Conservation (phyloP, 345 rosid species). For the Carallia brachiata region DNA sequence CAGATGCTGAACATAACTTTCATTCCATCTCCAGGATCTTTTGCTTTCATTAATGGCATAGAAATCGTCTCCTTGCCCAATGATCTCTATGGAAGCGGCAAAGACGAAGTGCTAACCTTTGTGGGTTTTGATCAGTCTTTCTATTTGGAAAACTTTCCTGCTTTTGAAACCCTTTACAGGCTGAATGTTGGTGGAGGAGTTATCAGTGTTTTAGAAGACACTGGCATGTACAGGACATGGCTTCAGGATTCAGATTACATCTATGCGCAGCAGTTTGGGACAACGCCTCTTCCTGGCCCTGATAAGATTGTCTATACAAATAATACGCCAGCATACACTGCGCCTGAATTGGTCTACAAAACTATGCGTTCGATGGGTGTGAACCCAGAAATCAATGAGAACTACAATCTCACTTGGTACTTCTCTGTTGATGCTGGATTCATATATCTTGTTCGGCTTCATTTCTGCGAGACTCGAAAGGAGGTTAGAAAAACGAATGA, state of each 20-base stretch:
- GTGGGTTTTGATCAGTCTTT: neutral
- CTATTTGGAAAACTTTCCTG: too few species aligned
- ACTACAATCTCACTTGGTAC: conserved; percentile 15
- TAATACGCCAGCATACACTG: conserved; percentile 4
- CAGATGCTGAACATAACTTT: neutral
- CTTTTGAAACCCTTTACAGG: conserved; percentile 24
- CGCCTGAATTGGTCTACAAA: conserved; percentile 2
- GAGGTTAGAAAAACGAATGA: too few species aligned
- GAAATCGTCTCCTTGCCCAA: conserved; percentile 40
- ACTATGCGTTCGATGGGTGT: conserved; percentile 3
- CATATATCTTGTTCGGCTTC: conserved; percentile 22
- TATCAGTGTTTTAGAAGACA: conserved; percentile 6
- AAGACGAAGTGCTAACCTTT: neutral
- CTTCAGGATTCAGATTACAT: conserved; percentile 10
- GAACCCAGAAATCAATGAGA: neutral
- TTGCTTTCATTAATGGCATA: conserved; percentile 36
- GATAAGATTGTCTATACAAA: neutral
- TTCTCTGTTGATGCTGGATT: conserved; percentile 23
- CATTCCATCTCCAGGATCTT: conserved; percentile 6
- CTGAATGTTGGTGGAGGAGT: conserved; percentile 29
- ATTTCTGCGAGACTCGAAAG: conserved; percentile 1
- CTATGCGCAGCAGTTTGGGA: neutral
- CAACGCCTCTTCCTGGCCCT: neutral
- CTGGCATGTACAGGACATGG: conserved; percentile 26
- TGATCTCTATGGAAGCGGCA: conserved; percentile 4